A percentile compares a stretch with the other conserved stretches of the same genome.
Evolutionary conservation across 306 rosid species (phyloP).

Genomic region (Corylus americana): DNA sequence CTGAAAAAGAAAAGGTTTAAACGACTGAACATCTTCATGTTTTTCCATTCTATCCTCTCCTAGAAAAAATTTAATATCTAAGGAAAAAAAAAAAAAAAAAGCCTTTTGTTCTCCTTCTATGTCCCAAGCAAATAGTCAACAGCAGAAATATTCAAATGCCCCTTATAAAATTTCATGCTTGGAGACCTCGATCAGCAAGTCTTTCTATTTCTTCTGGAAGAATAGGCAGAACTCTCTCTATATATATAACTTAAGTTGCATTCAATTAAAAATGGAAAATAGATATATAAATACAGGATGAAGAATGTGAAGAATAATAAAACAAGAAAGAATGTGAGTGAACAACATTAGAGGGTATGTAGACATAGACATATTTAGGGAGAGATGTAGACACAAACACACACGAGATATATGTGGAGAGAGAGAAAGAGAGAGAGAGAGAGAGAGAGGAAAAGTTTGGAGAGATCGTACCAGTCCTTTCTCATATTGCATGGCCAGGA

Average conservation of each 20-base stretch:
- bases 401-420: no score
- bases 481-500: slow-evolving; percentile 93
- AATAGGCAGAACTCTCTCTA: neutral
- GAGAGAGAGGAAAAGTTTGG: slow-evolving; percentile 1
- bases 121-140: neutral
- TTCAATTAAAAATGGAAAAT: neutral
- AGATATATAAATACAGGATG: neutral
- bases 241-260: neutral
- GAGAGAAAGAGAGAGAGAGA: neutral
- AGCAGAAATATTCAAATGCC: neutral
- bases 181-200: neutral
- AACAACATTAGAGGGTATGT: neutral
- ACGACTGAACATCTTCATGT: neutral
- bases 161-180: neutral
- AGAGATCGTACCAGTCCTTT: slow-evolving; percentile 74
- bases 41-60: neutral
- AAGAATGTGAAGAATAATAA: neutral
- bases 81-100: neutral
- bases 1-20: neutral
- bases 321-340: neutral
- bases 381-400: neutral
- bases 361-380: neutral
- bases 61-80: neutral
- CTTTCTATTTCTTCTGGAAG: neutral
- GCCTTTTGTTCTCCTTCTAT: neutral